Evolutionary conservation across 176 grass and related monocot species (phyloP).

Genomic region (Pontederia paniculata): DNA sequence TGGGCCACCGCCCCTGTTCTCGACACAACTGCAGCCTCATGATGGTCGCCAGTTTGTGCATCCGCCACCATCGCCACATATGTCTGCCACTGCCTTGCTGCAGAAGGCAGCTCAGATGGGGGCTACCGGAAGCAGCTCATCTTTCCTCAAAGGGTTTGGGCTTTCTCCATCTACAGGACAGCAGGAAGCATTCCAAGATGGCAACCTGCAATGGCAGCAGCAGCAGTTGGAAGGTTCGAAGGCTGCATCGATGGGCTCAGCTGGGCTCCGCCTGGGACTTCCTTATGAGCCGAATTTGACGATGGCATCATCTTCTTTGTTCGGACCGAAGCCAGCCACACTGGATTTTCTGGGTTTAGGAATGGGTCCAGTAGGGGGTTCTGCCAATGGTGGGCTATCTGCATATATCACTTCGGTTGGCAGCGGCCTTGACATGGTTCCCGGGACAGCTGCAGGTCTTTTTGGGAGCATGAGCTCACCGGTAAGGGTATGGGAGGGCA

Average conservation of each 20-base stretch:
- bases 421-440: slow-evolving; percentile 43
- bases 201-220: slow-evolving; percentile 41
- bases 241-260: slow-evolving; percentile 30
- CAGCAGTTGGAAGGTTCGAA: slow-evolving; percentile 31
- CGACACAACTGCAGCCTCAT: slow-evolving; percentile 12
- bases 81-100: slow-evolving; percentile 84
- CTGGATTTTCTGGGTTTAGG: slow-evolving; percentile 77
- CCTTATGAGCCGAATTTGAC: slow-evolving; percentile 62
- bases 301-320: slow-evolving; percentile 60
- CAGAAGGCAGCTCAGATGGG: slow-evolving; percentile 97
- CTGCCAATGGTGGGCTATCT: slow-evolving; percentile 32
- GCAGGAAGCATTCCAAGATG: slow-evolving; percentile 27
- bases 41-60: slow-evolving; percentile 39
- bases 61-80: slow-evolving; percentile 51
- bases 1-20: slow-evolving; percentile 32
- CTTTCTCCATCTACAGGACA: slow-evolving; percentile 34
- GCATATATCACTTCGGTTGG: slow-evolving; percentile 54
- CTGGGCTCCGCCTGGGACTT: slow-evolving; percentile 65
- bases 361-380: slow-evolving; percentile 43
- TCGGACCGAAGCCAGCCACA: slow-evolving; percentile 62
- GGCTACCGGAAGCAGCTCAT: slow-evolving; percentile 46
- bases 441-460: background rate
- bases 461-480: no score
- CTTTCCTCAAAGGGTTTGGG: slow-evolving; percentile 62
- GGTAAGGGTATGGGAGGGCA: background rate